Base-by-base conservation (phyloP, 1,284 basidiomycete species). In the Puccinia triticina region DNA sequence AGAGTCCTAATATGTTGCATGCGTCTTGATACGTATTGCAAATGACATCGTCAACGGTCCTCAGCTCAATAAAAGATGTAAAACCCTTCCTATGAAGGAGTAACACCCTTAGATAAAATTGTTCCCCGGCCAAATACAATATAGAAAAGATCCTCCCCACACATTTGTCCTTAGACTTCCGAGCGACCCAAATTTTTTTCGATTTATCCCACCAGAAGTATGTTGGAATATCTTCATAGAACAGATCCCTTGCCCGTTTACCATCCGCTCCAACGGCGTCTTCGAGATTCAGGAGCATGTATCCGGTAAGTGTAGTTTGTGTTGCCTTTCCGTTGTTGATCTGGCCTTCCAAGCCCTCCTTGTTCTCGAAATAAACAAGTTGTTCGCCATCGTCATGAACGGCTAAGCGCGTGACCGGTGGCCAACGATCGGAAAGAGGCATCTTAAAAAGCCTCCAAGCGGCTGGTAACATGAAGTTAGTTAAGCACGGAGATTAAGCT, bases 101-200 rank as follows among this genome's bases (percentile, higher is more conserved):
- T 0, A 89, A 85, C 0, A 85, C 85, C 0, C 87, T 84, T 0
- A 89, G 86, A 82, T 89, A 89, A 83, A 87, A 89, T 0, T 83
- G 83, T 66, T 89, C 87, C 0, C 88, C 88, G 12, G 84, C 83
- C 29, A 84, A 85, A 4, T 87, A 88, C 18, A 83, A 79, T 10
- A 86, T 84, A 84, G 86, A 88, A 74, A 87, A 88, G 86, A 89
- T 89, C 0, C 87, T 80, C 0, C 89, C 89, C 37, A 89, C 79
- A 0, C 88, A 86, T 83, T 84, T 84, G 0, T 84, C 84, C 40
- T 80, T n/a, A 3, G 18, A 55, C 53, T 86, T 34, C 0, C 86
- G 84, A 0, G 84, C 55, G 8, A 77, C 86, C 89, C 55, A 77
- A 21, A 14, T 10, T 18, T 75, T 75, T 0, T 14, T 40, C 4